Base-by-base conservation (phyloP, 495 filamentous ascomycete species). In the Penicillium egyptiacum region DNA sequence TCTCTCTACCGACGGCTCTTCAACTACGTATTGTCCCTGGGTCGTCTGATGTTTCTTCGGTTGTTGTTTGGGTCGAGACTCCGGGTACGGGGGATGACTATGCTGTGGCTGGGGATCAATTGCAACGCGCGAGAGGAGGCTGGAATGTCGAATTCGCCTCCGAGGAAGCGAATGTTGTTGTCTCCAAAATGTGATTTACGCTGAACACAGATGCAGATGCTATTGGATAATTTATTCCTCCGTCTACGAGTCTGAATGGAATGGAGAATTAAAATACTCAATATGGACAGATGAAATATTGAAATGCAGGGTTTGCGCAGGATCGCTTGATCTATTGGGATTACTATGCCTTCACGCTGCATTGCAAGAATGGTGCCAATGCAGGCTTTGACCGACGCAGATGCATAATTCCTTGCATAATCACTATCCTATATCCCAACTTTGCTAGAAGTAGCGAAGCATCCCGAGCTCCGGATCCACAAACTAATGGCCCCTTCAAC, bases 41-140 rank as follows among this genome's bases (percentile, higher is more conserved):
- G 14, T 50, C 37, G 17, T 48, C 49, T 14, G 55, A 45, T 20
- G 3, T 30, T 3, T 5, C 17, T 14, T 50, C 59, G 17, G 23
- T 31, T n/a, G 17, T 58, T 37, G 30, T 58, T 26, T 58, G 59
- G 59, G 50, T 62, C 3, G 55, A 62, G 37, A 62, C 23, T 14
- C 55, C 50, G 16, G 59, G 44, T 2, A 62, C 59, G 5, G 19
- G 20, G 22, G 39, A 58, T 28, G 50, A 37, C 2, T 37, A 37
- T 37, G 33, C 14, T n/a, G 33, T n/a, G 14, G 5, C 5, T 37
- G 33, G 14, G 31, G 37, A 17, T 50, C 22, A 26, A 26, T 17
- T 8, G 14, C 4, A 50, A 6, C 53, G 22, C 23, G 23, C 14
- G 23, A 48, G 59, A 47, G 56, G 41, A 44, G 59, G 59, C 20